Evolutionary conservation across 176 grass and related monocot genomes (phyloP).

Genomic region (Typha latifolia): DNA sequence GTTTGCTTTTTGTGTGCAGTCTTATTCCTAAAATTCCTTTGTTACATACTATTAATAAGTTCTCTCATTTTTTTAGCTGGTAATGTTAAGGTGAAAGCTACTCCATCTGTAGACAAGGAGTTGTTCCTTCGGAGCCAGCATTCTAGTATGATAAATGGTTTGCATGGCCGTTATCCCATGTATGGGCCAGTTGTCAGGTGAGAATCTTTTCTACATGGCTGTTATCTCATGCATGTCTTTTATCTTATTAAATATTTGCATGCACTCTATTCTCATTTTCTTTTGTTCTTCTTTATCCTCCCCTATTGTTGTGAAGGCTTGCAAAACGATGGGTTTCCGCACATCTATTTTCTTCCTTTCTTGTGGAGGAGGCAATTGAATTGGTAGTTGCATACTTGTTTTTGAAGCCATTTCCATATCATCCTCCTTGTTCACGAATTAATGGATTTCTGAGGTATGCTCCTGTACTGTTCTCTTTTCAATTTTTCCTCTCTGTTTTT

Average conservation of each 20-base stretch:
- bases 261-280: not conserved
- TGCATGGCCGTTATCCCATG: conserved; percentile 71
- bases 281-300: conserved; percentile 19
- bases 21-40: conserved; percentile 3
- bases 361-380: conserved; percentile 84
- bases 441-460: conserved; percentile 81
- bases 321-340: conserved; percentile 90
- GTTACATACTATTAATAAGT: conserved; percentile 10
- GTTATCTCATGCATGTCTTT: conserved; percentile 46
- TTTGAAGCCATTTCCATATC: conserved; percentile 84
- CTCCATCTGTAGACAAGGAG: conserved; percentile 54
- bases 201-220: conserved; percentile 32
- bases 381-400: conserved; percentile 85
- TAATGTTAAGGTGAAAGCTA: conserved; percentile 32
- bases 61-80: conserved; percentile 39
- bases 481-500: not conserved
- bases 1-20: conserved; percentile 30
- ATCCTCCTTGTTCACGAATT: conserved; percentile 61
- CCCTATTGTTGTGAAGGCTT: conserved; percentile 41
- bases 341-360: conserved; percentile 87
- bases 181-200: conserved; percentile 87
- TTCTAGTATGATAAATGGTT: conserved; percentile 98
- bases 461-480: not conserved
- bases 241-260: not conserved
- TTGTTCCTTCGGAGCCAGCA: conserved; percentile 77